A percentile compares a stretch with the other conserved stretches of the same genome.
Evolutionary conservation across 148 eudicot species (phyloP).

Genomic region (Fagopyrum homotropicum): DNA sequence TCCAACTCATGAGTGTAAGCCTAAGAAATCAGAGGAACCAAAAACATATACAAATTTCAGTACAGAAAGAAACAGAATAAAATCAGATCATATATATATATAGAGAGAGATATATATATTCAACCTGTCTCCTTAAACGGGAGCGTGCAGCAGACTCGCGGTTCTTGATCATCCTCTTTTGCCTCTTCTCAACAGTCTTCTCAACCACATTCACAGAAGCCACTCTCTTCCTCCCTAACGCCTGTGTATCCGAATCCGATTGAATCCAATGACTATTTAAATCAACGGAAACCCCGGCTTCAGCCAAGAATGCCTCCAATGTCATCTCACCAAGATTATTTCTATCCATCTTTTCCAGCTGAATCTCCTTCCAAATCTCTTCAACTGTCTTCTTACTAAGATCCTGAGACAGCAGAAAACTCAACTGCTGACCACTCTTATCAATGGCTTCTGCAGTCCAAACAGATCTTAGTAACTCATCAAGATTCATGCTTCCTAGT

Average conservation of each 20-base stretch:
- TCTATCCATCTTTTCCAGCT: constrained; percentile 39
- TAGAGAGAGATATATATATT: too few relatives aligned
- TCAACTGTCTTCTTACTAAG: constrained; percentile 84
- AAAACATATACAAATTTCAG: constrained; percentile 13
- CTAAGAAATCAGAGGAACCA: constrained; percentile 28
- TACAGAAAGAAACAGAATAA: constrained; percentile 3
- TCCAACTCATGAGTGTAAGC: constrained; percentile 96
- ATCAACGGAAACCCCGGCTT: constrained; percentile 53
- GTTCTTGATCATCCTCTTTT: constrained; percentile 95
- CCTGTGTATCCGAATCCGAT: constrained; percentile 52
- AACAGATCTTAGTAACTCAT: constrained; percentile 76
- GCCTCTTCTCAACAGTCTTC: constrained; percentile 90
- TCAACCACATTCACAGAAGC: constrained; percentile 67
- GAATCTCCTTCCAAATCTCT: constrained; percentile 89
- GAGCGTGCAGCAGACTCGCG: constrained; percentile 98
- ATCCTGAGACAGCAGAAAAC: constrained; percentile 33
- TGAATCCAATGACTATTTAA: constrained; percentile 4
- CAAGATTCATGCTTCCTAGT: constrained; percentile 83
- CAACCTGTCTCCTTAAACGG: constrained; percentile 94
- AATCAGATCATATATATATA: not conserved
- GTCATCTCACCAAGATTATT: constrained; percentile 68
- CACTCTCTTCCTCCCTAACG: constrained; percentile 67
- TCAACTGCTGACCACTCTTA: constrained; percentile 15
- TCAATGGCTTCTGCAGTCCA: constrained; percentile 56
- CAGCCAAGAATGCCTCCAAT: constrained; percentile 83